Evolutionary conservation across 164 flowering plant species (phyloP).

Genomic region (Vitis riparia): DNA sequence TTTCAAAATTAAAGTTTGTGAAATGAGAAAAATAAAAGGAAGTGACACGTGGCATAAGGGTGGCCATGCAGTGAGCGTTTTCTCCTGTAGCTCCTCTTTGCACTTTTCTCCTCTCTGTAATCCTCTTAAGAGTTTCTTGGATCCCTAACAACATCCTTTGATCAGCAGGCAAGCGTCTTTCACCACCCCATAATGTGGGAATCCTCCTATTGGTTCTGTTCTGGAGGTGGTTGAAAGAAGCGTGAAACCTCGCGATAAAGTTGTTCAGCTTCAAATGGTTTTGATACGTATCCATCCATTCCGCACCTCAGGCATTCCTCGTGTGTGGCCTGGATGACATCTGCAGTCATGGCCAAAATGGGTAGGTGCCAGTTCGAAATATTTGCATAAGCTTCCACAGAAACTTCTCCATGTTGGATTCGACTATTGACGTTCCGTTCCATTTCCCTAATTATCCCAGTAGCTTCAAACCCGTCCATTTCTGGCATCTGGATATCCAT

Average conservation of each 20-base stretch:
- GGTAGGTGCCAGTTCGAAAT: conserved; percentile 69
- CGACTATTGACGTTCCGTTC: conserved; percentile 47
- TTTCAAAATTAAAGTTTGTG: too few relatives aligned
- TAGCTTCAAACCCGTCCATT: conserved; percentile 98
- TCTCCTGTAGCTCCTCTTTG: too few relatives aligned
- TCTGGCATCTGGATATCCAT: conserved; percentile 99
- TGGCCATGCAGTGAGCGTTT: too few relatives aligned
- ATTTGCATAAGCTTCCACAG: conserved; percentile 37
- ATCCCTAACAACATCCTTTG: too few relatives aligned
- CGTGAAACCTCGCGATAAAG: conserved; percentile 83
- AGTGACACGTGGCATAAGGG: too few relatives aligned
- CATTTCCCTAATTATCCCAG: conserved; percentile 63
- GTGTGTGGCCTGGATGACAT: conserved; percentile 89
- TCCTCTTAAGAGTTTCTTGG: too few relatives aligned
- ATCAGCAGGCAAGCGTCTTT: too few relatives aligned
- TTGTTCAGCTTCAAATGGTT: conserved; percentile 92
- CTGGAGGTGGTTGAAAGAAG: conserved; percentile 40
- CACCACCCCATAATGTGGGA: neutral
- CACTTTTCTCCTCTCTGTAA: too few relatives aligned
- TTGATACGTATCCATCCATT: conserved; percentile 98
- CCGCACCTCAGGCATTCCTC: conserved; percentile 71
- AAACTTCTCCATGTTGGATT: conserved; percentile 47
- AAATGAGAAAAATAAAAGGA: too few relatives aligned
- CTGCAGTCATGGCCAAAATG: conserved; percentile 99
- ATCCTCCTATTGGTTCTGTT: conserved; percentile 21